A percentile compares a stretch with the other conserved stretches of the same genome.
phyloP scores from a whole-genome alignment of 768 basidiomycete species.

The Suillus fuscotomentosus region DNA sequence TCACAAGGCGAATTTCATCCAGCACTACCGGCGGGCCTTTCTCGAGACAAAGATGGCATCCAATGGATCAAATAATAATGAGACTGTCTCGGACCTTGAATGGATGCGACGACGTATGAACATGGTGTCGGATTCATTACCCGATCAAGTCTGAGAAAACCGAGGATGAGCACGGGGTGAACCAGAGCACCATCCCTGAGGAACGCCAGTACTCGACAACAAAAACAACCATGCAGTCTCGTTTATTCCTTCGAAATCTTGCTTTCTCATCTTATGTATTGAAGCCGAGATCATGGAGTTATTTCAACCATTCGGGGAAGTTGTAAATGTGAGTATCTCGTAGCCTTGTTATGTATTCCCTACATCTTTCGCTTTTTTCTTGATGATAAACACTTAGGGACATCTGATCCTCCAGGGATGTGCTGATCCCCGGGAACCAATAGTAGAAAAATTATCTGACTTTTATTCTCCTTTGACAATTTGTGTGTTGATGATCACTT shows the following conservation, averaged over 20 bases:
- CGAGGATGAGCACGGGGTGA: constrained; percentile 45
- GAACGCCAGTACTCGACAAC: constrained; percentile 33
- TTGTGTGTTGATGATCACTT: neutral
- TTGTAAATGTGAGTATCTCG: constrained; percentile 65
- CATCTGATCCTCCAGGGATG: constrained; percentile 43
- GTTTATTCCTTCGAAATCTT: constrained; percentile 92
- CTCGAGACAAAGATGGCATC: neutral
- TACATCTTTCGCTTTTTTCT: constrained; percentile 10
- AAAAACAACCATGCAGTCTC: constrained; percentile 59
- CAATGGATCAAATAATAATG: constrained; percentile 17
- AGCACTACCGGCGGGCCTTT: neutral
- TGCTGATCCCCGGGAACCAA: constrained; percentile 47
- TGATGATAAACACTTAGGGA: constrained; percentile 48
- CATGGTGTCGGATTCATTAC: constrained; percentile 32
- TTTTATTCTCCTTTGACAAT: constrained; percentile 1
- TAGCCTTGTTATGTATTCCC: neutral
- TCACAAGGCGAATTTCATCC: constrained; percentile 25
- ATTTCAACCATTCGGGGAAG: constrained; percentile 66
- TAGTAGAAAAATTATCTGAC: constrained; percentile 52
- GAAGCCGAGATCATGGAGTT: constrained; percentile 65
- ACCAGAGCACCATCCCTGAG: constrained; percentile 2
- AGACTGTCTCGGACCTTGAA: constrained; percentile 62
- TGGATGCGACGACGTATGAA: constrained; percentile 72
- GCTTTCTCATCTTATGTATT: constrained; percentile 78
- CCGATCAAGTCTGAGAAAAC: constrained; percentile 59